phyloP scores from a whole-genome alignment of 208 protist genomes.

The Crithidia acanthocephali region DNA sequence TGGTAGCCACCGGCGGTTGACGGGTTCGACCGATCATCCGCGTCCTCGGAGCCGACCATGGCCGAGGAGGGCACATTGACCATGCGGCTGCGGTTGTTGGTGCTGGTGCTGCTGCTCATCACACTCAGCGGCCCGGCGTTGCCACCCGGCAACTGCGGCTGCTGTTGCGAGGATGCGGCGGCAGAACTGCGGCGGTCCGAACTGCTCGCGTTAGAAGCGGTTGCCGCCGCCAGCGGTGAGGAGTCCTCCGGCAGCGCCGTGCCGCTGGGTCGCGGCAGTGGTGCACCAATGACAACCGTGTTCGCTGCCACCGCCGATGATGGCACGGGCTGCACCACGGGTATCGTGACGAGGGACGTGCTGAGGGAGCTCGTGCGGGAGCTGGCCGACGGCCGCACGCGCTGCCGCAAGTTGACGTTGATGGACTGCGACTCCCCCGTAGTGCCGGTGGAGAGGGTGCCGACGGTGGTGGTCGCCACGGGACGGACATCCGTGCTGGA shows the following conservation, averaged over 20 bases:
- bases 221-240: not conserved
- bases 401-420: constrained; percentile 50
- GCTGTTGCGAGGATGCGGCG: not conserved
- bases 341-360: constrained; percentile 18
- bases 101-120: not conserved
- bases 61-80: constrained; percentile 7
- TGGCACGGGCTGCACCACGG: constrained; percentile 11
- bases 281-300: not conserved
- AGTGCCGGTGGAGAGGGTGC: constrained; percentile 27
- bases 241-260: not conserved
- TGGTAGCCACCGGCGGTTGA: not conserved
- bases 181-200: not conserved
- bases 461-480: constrained; percentile 23
- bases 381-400: constrained; percentile 18
- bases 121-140: not conserved
- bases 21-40: not conserved
- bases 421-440: constrained; percentile 28
- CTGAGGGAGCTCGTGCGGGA: constrained; percentile 30
- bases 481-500: constrained; percentile 28
- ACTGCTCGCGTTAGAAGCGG: constrained; percentile 13
- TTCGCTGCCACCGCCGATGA: not conserved
- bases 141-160: not conserved
- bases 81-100: constrained; percentile 2
- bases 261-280: not conserved
- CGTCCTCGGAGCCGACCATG: not conserved